Evolutionary conservation across 345 rosid species (phyloP).

Genomic region (Cochlearia excelsa): DNA sequence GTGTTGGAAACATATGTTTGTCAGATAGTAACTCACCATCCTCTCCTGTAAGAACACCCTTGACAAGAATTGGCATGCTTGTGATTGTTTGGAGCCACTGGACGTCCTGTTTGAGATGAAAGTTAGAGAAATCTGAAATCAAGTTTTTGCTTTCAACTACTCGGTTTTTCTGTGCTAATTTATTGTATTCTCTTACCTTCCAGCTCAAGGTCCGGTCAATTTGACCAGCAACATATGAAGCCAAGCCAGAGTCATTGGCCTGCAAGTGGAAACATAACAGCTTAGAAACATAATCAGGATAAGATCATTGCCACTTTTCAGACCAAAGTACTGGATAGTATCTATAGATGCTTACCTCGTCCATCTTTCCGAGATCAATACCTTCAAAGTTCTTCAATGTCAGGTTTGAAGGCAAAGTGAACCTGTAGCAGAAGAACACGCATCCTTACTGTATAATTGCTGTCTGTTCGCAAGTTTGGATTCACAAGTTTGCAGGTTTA

Average conservation of each 20-base stretch:
- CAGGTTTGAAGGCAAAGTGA: conserved; percentile 72
- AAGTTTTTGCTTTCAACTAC: background rate
- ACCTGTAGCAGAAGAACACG: conserved; percentile 41
- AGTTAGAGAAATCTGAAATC: conserved; percentile 7
- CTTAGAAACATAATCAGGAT: background rate
- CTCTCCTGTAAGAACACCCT: conserved; percentile 87
- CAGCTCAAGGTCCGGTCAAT: conserved; percentile 81
- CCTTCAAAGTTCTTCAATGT: conserved; percentile 95
- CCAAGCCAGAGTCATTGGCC: conserved; percentile 81
- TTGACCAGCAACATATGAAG: conserved; percentile 91
- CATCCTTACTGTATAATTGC: background rate
- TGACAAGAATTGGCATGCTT: conserved; percentile 75
- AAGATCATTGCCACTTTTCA: background rate
- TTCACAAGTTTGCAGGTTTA: conserved; percentile 3
- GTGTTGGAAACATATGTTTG: conserved; percentile 1
- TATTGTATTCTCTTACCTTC: conserved; percentile 52
- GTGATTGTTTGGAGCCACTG: conserved; percentile 90
- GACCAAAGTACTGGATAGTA: conserved; percentile 1
- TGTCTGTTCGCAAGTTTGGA: too few species aligned
- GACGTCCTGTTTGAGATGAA: conserved; percentile 49
- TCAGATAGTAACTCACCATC: conserved; percentile 47
- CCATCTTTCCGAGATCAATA: conserved; percentile 89
- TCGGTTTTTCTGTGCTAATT: background rate
- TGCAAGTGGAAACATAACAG: conserved; percentile 31
- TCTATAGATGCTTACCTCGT: conserved; percentile 44